phyloP scores from a whole-genome alignment of 305 asterid genomes.

The Fraxinus floribunda region DNA sequence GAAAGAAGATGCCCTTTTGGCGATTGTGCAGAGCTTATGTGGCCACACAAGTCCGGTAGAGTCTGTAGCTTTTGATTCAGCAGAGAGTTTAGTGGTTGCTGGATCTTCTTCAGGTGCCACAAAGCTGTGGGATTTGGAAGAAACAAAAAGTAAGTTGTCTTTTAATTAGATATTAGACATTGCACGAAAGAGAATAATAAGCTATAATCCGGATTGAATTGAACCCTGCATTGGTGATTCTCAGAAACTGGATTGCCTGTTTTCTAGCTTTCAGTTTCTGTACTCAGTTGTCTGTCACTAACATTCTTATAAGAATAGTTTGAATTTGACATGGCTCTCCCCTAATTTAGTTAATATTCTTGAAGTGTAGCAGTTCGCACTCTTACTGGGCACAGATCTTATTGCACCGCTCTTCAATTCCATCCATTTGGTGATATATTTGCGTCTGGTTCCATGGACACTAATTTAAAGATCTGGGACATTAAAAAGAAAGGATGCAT shows the following conservation, averaged over 20 bases:
- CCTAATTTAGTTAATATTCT: constrained; percentile 47
- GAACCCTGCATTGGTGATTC: constrained; percentile 3
- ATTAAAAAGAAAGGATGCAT: constrained; percentile 97
- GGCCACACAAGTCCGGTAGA: constrained; percentile 96
- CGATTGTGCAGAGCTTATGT: constrained; percentile 65
- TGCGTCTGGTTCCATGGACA: constrained; percentile 99
- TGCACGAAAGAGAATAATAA: background rate
- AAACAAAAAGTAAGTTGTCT: constrained; percentile 72
- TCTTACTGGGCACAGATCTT: constrained; percentile 94
- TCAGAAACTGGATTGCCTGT: background rate
- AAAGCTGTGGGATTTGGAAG: constrained; percentile 98
- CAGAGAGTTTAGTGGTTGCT: constrained; percentile 83
- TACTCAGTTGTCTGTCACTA: constrained; percentile 1
- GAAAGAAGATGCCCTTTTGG: constrained; percentile 24
- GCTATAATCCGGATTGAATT: background rate
- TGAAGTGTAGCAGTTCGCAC: constrained; percentile 92
- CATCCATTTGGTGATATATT: constrained; percentile 99
- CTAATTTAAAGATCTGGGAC: constrained; percentile 96
- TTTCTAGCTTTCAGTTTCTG: constrained; percentile 9
- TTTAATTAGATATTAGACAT: constrained; percentile 4
- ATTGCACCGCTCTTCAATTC: constrained; percentile 93
- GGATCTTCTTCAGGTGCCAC: constrained; percentile 97
- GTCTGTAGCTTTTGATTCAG: constrained; percentile 89
- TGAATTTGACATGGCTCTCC: constrained; percentile 22
- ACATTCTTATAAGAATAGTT: constrained; percentile 1